Conservation (phyloP, 371 early-diverging fungal species). For the Rhizopus delemar region DNA sequence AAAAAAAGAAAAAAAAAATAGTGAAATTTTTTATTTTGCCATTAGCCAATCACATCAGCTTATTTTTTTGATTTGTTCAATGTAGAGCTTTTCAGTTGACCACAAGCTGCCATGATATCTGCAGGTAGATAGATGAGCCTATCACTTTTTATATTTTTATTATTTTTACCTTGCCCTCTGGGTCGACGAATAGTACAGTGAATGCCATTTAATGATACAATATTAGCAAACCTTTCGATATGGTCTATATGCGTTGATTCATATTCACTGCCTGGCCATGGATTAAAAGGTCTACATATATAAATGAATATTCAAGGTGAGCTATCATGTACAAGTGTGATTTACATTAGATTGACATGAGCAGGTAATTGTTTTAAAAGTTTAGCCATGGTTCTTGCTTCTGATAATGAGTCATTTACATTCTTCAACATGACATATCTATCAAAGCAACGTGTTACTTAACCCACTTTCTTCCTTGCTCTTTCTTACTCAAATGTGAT, state of each 20-base stretch:
- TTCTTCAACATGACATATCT: conserved; percentile 85
- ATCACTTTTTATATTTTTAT: not conserved
- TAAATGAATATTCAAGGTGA: not conserved
- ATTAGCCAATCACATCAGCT: conserved; percentile 4
- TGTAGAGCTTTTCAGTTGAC: conserved; percentile 61
- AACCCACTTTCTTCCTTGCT: not conserved
- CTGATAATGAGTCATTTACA: conserved; percentile 73
- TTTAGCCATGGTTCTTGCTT: conserved; percentile 68
- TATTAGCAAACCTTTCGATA: conserved; percentile 54
- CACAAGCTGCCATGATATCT: conserved; percentile 80
- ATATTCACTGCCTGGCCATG: conserved; percentile 77
- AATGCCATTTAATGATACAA: conserved; percentile 48
- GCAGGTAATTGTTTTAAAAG: conserved; percentile 68
- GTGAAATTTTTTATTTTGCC: conserved; percentile 8
- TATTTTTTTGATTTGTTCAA: conserved; percentile 13
- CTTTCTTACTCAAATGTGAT: conserved; percentile 72
- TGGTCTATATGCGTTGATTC: conserved; percentile 52
- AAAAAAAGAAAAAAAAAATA: conserved; percentile 7
- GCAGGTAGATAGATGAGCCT: conserved; percentile 11
- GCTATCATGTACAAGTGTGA: not conserved
- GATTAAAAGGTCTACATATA: conserved; percentile 67
- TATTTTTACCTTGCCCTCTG: conserved; percentile 54
- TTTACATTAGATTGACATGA: conserved; percentile 85
- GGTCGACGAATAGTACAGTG: conserved; percentile 60
- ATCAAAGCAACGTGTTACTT: not conserved